Conservation (phyloP, 176 grass and related monocot species). For the Phoenix roebelenii region DNA sequence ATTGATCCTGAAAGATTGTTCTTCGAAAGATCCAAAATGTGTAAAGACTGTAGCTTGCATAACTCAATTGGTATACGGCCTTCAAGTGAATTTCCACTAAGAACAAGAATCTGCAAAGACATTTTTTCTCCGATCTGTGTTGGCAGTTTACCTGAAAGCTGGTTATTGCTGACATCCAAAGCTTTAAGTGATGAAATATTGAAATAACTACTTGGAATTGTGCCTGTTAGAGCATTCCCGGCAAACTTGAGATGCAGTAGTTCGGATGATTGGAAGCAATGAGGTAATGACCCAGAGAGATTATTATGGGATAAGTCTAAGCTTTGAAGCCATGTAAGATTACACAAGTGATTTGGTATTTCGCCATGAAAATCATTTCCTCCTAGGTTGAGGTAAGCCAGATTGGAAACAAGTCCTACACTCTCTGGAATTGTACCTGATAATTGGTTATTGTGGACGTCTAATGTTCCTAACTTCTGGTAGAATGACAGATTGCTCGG, state of each 20-base stretch:
- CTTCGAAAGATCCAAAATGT: constrained; percentile 7
- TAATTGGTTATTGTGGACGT: no score
- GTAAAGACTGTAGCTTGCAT: not conserved
- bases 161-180: constrained; percentile 18
- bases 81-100: constrained; percentile 12
- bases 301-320: constrained; percentile 27
- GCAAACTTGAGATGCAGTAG: not conserved
- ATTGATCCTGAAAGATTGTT: constrained; percentile 19
- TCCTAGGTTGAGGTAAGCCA: not conserved
- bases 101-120: not conserved
- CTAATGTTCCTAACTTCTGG: no score
- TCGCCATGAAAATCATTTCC: constrained; percentile 3
- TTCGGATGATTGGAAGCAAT: not conserved
- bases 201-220: not conserved
- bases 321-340: rapidly evolving
- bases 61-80: constrained; percentile 1
- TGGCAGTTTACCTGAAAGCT: not conserved
- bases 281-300: not conserved
- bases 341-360: not conserved
- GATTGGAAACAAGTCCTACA: no score
- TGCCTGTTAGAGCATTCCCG: constrained; percentile 8
- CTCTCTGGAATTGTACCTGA: no score
- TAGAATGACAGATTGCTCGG: not conserved
- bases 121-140: no score
- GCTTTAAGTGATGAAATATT: not conserved